Base-by-base conservation (phyloP, 768 basidiomycete genomes). In the Rubroboletus satanas region DNA sequence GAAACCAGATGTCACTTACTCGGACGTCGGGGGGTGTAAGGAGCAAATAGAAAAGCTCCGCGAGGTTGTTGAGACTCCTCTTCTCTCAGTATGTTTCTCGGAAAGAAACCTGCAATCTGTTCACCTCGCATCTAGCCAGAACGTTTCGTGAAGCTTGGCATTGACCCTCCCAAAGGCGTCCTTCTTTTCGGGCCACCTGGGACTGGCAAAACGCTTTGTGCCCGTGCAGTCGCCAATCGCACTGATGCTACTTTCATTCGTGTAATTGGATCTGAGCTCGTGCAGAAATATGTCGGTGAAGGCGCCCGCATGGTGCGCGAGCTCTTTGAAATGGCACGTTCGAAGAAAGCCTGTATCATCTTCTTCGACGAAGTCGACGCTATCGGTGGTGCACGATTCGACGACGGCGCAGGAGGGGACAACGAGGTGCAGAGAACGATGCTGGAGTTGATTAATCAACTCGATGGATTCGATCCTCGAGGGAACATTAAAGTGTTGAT, bases 401-500 rank as follows among this genome's bases (percentile, higher is more conserved):
- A 98, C 65, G 97, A 99, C 67, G 97, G 97, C 51, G 97, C 95
- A 32, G 97, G 97, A 35, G 97, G 97, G 32, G 97, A 99, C 62
- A 98, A 99, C 66, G 97, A 99, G 68, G 97, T 99, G 41, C 97
- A 99, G 74, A 77, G 97, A 69, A 99, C 97, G 11, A 99, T 99
- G 97, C 77, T 99, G 77, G 97, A 99, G 74, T 75, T 98, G 65
- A 98, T 99, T 67, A 98, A 98, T 70, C 97, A 99, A 72, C 75
- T 99, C 70, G 95, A 99, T 65, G 97, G 97, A 32, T 99, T 99
- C 73, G 97, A 98, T 73, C 88, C 96, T 7, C 76, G 97, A 75
- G 97, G 97, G n/a, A 98, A 98, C 68, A 98, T 99, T 75, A 99
- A 99, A 73, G 96, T 99, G 21, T 79, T 99, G 54, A 99, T 99